These are phyloP conservation scores for Kockovaella imperatae DNA, from an alignment of 768 basidiomycete genomes.

Conservation along the genomic window DNA sequence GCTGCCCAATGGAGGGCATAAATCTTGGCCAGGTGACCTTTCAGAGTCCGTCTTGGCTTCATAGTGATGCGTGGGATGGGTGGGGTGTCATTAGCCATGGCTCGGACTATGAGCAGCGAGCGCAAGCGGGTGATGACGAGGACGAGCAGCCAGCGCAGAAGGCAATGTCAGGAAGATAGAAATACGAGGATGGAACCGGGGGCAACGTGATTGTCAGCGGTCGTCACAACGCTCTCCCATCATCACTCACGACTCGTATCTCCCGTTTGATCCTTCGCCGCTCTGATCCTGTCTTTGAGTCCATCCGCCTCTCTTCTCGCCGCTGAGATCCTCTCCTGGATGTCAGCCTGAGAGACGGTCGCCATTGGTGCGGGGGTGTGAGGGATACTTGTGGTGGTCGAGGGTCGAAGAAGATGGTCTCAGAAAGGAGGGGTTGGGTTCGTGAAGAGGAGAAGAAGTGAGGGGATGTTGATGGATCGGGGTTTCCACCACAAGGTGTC, in stretches of 20 bases:
- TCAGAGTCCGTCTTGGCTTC: constrained; percentile 87
- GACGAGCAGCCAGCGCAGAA: not conserved
- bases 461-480: too few relatives aligned
- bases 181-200: not conserved
- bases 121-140: not conserved
- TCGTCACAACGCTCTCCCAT: not conserved
- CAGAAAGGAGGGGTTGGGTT: too few relatives aligned
- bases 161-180: not conserved
- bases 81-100: constrained; percentile 97
- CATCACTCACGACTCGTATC: constrained; percentile 81
- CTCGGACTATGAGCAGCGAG: constrained; percentile 61
- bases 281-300: constrained; percentile 96
- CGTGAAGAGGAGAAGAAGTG: too few relatives aligned
- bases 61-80: constrained; percentile 92
- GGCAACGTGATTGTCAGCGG: too few relatives aligned
- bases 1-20: constrained; percentile 99
- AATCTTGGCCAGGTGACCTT: constrained; percentile 97
- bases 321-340: constrained; percentile 64
- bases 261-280: constrained; percentile 91
- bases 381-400: too few relatives aligned
- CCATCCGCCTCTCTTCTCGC: constrained; percentile 94
- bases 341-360: constrained; percentile 43
- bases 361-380: too few relatives aligned
- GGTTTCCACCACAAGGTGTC: too few relatives aligned
- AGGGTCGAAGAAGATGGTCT: too few relatives aligned